Conservation (phyloP, 768 basidiomycete species). For the Hypholoma sublateritium region DNA sequence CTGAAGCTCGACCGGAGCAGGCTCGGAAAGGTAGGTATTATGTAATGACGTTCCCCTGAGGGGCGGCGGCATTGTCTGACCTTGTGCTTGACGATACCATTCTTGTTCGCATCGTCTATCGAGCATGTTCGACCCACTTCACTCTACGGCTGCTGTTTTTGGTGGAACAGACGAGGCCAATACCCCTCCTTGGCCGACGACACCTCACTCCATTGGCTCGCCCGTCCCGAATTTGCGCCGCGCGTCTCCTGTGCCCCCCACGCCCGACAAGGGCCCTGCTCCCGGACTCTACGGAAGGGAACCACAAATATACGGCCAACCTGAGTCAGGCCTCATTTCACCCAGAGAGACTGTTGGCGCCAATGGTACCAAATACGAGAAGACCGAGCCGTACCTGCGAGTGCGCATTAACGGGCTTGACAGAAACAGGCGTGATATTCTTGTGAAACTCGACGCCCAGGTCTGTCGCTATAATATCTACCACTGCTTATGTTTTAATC, state of each 20-base stretch:
- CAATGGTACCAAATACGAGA: constrained; percentile 75
- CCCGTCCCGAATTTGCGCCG: constrained; percentile 72
- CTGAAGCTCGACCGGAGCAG: too few relatives aligned
- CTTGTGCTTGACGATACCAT: background rate
- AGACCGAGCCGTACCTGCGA: constrained; percentile 79
- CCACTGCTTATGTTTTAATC: constrained; percentile 3
- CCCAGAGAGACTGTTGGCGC: constrained; percentile 62
- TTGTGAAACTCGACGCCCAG: constrained; percentile 94
- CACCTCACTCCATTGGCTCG: constrained; percentile 70
- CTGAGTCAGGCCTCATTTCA: constrained; percentile 80
- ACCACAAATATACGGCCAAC: constrained; percentile 86
- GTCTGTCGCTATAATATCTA: constrained; percentile 41
- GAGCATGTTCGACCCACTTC: constrained; percentile 73
- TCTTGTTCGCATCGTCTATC: background rate
- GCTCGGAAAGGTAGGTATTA: background rate
- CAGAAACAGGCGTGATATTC: constrained; percentile 91
- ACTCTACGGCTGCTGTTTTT: constrained; percentile 52
- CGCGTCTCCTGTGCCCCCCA: constrained; percentile 51
- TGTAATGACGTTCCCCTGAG: constrained; percentile 1
- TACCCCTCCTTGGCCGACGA: constrained; percentile 76
- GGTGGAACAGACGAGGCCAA: constrained; percentile 47
- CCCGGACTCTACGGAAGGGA: constrained; percentile 72
- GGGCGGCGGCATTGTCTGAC: background rate
- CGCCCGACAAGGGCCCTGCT: constrained; percentile 51
- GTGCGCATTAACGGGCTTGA: constrained; percentile 91